Evolutionary conservation across 2,329 filamentous ascomycete genomes (phyloP).

Genomic region (Cordyceps javanica): DNA sequence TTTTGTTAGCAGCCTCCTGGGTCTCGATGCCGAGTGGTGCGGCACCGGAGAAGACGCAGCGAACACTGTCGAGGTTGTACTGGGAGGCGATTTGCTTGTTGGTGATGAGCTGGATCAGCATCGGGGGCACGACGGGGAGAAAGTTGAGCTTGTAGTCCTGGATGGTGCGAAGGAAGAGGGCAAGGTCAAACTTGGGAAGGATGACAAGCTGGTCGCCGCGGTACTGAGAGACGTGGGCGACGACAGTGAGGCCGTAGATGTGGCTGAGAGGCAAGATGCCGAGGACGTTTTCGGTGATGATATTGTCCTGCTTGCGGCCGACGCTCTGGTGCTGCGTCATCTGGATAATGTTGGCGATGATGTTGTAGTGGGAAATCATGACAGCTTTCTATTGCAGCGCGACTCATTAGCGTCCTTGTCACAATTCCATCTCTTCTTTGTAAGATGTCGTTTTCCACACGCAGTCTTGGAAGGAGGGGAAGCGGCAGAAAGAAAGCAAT

Average conservation of each 20-base stretch:
- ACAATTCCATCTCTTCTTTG: no score
- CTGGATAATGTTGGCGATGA: slow-evolving; percentile 71
- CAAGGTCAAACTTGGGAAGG: slow-evolving; percentile 69
- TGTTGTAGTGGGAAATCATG: slow-evolving; percentile 74
- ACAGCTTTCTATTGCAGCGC: slow-evolving; percentile 78
- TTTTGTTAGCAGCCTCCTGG: slow-evolving; percentile 51
- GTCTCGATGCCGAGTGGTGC: slow-evolving; percentile 68
- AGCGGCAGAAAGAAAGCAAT: neutral
- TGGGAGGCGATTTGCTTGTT: slow-evolving; percentile 52
- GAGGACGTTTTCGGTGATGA: slow-evolving; percentile 43
- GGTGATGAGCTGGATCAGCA: slow-evolving; percentile 68
- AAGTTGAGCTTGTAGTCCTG: slow-evolving; percentile 62
- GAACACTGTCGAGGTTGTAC: slow-evolving; percentile 64
- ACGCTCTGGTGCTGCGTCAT: slow-evolving; percentile 39
- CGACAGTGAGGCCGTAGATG: slow-evolving; percentile 71
- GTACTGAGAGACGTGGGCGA: slow-evolving; percentile 59
- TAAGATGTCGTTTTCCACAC: no score
- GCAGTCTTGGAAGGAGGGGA: no score
- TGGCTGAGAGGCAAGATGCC: slow-evolving; percentile 76
- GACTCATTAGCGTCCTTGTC: neutral
- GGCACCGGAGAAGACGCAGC: slow-evolving; percentile 62
- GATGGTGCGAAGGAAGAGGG: slow-evolving; percentile 56
- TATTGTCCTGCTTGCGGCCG: slow-evolving; percentile 28
- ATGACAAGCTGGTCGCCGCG: slow-evolving; percentile 69
- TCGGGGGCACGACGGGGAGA: slow-evolving; percentile 69